Evolutionary conservation across 495 filamentous ascomycete species (phyloP).

Genomic region (Ramalina intermedia): DNA sequence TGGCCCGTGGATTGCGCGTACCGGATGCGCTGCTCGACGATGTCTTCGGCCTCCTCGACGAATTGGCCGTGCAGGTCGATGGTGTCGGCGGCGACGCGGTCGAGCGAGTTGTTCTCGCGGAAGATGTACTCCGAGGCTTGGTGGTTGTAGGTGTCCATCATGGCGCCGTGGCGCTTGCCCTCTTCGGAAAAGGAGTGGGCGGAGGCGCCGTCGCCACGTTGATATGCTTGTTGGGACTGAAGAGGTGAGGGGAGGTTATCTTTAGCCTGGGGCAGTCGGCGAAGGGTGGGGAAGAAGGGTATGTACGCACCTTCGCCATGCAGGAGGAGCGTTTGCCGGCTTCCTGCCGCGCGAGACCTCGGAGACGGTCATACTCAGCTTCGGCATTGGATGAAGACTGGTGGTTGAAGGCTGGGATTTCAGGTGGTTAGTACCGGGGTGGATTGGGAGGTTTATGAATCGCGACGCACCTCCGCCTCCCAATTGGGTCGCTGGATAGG

Average conservation of each 20-base stretch:
- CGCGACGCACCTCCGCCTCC: constrained; percentile 39
- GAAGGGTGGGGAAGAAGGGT: not conserved
- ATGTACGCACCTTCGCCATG: constrained; percentile 47
- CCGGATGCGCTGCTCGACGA: constrained; percentile 67
- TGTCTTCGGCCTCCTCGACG: constrained; percentile 85
- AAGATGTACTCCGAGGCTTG: constrained; percentile 92
- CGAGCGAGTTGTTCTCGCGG: constrained; percentile 71
- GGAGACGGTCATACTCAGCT: constrained; percentile 83
- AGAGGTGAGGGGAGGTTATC: not conserved
- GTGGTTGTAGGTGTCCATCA: constrained; percentile 70
- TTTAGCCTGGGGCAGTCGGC: not conserved
- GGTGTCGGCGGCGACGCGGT: constrained; percentile 56
- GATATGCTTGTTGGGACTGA: constrained; percentile 67
- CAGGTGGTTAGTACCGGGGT: not conserved
- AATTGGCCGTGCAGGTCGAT: constrained; percentile 92
- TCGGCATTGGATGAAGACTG: constrained; percentile 49
- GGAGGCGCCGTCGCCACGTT: constrained; percentile 56
- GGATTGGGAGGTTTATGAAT: not conserved
- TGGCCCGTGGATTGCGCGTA: constrained; percentile 57
- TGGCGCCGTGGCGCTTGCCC: constrained; percentile 65
- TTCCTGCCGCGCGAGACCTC: constrained; percentile 66
- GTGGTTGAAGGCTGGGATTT: constrained; percentile 68
- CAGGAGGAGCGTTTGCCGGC: constrained; percentile 58
- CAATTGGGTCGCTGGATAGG: constrained; percentile 50
- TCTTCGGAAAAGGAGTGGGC: constrained; percentile 74